phyloP scores from a whole-genome alignment of 148 eudicot species.

The Rhododendron griersonianum region DNA sequence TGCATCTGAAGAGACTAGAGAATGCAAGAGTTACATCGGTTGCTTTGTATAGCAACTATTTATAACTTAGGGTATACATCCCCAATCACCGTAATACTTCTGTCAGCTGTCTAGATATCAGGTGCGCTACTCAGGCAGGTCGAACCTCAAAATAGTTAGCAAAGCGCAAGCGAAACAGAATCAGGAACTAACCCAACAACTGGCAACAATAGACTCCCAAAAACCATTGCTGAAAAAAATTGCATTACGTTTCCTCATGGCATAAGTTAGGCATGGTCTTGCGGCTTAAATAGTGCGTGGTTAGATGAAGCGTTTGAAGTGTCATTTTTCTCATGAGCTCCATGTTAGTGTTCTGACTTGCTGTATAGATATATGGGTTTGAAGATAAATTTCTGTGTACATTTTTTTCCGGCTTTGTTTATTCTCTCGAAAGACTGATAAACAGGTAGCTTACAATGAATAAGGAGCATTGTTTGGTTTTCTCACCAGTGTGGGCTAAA shows the following conservation, averaged over 20 bases:
- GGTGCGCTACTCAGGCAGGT: no score
- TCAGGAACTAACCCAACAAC: no score
- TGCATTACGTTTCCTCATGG: background rate
- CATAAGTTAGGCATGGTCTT: no score
- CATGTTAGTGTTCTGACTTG: background rate
- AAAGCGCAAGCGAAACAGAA: no score
- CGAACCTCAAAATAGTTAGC: no score
- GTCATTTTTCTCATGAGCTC: background rate
- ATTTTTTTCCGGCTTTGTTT: no score
- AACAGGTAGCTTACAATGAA: background rate
- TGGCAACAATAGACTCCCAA: background rate
- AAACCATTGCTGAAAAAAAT: background rate
- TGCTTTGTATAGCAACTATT: no score
- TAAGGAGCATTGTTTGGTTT: background rate
- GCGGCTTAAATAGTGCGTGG: background rate
- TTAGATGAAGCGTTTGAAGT: background rate
- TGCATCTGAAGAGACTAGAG: no score
- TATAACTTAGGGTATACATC: no score
- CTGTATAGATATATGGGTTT: background rate
- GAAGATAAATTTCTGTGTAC: background rate
- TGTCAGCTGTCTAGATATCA: no score
- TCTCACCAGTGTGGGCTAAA: background rate
- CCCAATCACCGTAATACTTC: no score
- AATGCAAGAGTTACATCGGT: no score
- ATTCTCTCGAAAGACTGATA: background rate